Base-by-base conservation (phyloP, 257 asterid genomes). In the Cruciata laevipes region DNA sequence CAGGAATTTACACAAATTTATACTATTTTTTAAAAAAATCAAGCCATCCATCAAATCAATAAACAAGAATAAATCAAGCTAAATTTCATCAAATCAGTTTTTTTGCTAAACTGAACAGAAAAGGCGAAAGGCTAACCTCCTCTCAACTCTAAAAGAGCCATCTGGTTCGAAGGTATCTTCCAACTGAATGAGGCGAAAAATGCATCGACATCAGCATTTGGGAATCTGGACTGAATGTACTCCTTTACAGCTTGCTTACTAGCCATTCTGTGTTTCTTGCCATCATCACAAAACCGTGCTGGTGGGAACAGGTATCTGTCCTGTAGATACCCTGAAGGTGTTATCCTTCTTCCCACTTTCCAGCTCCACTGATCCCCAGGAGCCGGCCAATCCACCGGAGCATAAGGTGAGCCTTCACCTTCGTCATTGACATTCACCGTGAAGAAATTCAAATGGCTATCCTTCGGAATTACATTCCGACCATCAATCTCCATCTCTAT, bases 311-410 rank as follows among this genome's bases (percentile, higher is more conserved):
- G 63, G 73, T 85, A 90, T 64, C 98, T 85, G 74, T 93, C 97
- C 79, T 68, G 4, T 80, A 68, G 82, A 76, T 80, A 65, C 11
- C 98, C 98, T 55, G 84, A 74, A 61, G 16, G 42, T 62, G 80
- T 60, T 20, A 79, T 56, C 81, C 96, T 73, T 84, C 30, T 85
- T 74, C 97, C 98, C 0, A 76, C 89, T 82, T 75, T 93, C 98
- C 98, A 93, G 14, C 72, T 62, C 98, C 98, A 93, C n/a, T 58
- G 85, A 76, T 93, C 98, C 23, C 98, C 98, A 4, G 87, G 95
- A 61, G 80, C 80, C 21, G 98, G 98, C 83, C 86, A 93, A 84
- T 89, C 75, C 69, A 65, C 77, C 25, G 96, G 98, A 47, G 97
- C 96, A 76, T 93, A 88, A 21, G 98, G 98, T 68, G 80, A 84